Percentiles rank a stretch among this genome's conserved stretches.
Conservation (phyloP, 371 early-diverging fungal genomes). For the Actinomortierella ambigua region DNA sequence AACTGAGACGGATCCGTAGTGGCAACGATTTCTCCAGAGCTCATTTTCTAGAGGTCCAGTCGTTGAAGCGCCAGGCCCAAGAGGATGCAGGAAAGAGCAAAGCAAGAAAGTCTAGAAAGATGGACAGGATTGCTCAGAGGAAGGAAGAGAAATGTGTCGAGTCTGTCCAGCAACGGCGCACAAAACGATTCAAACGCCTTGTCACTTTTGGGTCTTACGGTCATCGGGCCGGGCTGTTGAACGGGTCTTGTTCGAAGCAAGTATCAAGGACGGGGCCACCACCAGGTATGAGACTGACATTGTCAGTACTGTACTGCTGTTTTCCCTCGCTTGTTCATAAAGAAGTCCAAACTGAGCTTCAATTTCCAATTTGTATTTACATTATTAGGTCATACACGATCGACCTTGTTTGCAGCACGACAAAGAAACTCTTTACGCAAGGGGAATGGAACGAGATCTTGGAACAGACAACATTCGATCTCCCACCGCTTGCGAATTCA, state of each 20-base stretch:
- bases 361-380: too few species aligned
- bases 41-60: background rate
- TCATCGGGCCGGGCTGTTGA: slow-evolving; percentile 1
- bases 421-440: slow-evolving; percentile 3
- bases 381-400: slow-evolving; percentile 6
- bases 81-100: background rate
- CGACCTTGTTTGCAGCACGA: slow-evolving; percentile 3
- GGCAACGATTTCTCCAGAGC: too few species aligned
- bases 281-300: background rate
- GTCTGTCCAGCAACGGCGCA: background rate
- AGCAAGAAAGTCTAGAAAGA: background rate
- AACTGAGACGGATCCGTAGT: too few species aligned
- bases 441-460: slow-evolving; percentile 9
- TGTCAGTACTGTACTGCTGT: too few species aligned
- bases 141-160: background rate
- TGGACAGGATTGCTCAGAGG: background rate
- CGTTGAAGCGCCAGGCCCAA: background rate
- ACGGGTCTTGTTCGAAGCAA: background rate
- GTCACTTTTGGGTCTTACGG: background rate
- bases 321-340: too few species aligned
- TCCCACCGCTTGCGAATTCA: slow-evolving; percentile 4
- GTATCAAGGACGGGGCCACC: background rate
- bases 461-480: slow-evolving; percentile 10
- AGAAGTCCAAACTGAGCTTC: too few species aligned
- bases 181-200: background rate